A percentile compares a stretch with the other conserved stretches of the same genome.
Evolutionary conservation across 495 filamentous ascomycete species (phyloP).

Genomic region (Penicillium coprophilum): DNA sequence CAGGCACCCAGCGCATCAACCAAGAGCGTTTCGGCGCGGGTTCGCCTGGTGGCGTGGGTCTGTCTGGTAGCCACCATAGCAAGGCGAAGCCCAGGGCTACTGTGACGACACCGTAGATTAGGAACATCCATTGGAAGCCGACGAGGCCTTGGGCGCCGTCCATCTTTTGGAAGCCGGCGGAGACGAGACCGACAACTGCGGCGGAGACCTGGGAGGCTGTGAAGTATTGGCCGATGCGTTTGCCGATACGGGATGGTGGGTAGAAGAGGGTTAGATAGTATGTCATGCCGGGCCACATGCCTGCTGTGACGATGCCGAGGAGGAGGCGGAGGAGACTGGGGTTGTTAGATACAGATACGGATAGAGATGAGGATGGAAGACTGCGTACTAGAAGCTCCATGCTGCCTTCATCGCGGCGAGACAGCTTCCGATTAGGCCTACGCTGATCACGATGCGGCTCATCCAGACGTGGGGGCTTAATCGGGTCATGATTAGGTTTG

Average conservation of each 20-base stretch:
- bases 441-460: slow-evolving; percentile 85
- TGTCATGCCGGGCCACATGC: slow-evolving; percentile 95
- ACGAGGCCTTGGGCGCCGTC: slow-evolving; percentile 73
- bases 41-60: slow-evolving; percentile 68
- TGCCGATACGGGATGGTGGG: slow-evolving; percentile 79
- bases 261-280: slow-evolving; percentile 94
- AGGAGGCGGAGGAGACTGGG: slow-evolving; percentile 75
- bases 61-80: slow-evolving; percentile 89
- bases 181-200: slow-evolving; percentile 84
- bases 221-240: slow-evolving; percentile 85
- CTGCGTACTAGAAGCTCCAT: slow-evolving; percentile 78
- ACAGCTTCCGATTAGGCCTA: slow-evolving; percentile 78
- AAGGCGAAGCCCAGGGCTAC: slow-evolving; percentile 67
- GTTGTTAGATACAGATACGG: neutral
- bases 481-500: slow-evolving; percentile 84
- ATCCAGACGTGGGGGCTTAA: slow-evolving; percentile 89
- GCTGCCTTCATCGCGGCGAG: slow-evolving; percentile 77
- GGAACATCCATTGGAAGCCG: slow-evolving; percentile 95
- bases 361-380: neutral
- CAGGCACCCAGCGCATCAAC: slow-evolving; percentile 59
- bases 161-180: slow-evolving; percentile 89
- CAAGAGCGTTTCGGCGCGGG: slow-evolving; percentile 34
- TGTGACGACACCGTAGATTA: slow-evolving; percentile 77
- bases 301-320: slow-evolving; percentile 83
- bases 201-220: slow-evolving; percentile 88